Conservation (phyloP, 805 yeast genomes). For the Saturnispora zaruensis region DNA sequence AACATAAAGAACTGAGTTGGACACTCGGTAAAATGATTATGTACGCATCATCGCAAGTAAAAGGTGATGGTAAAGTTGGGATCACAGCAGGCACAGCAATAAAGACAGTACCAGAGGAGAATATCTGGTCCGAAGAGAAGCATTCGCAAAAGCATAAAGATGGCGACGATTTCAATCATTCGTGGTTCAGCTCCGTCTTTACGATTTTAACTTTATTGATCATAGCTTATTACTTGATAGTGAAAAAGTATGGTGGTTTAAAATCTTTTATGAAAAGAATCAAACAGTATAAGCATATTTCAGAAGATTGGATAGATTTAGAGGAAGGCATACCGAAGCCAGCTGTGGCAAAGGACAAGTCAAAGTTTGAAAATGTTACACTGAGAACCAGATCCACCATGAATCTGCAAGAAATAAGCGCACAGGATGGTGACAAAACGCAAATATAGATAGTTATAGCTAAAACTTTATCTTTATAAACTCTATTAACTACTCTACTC, state of each 20-base stretch:
- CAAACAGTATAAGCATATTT: conserved; percentile 2
- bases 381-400: conserved; percentile 27
- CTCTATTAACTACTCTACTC: conserved; percentile 31
- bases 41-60: conserved; percentile 70
- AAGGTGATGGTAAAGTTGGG: conserved; percentile 12
- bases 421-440: neutral
- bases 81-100: conserved; percentile 18
- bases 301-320: conserved; percentile 9
- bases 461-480: neutral
- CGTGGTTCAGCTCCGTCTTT: conserved; percentile 7
- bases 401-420: conserved; percentile 19
- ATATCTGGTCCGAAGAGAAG: neutral
- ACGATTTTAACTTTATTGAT: neutral
- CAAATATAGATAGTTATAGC: neutral
- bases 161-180: neutral
- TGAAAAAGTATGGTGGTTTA: conserved; percentile 12
- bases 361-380: conserved; percentile 12
- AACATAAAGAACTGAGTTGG: conserved; percentile 90
- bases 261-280: conserved; percentile 6
- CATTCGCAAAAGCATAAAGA: neutral
- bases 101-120: conserved; percentile 15
- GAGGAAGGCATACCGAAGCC: conserved; percentile 13
- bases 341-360: conserved; percentile 6
- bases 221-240: conserved; percentile 1
- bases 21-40: conserved; percentile 82